phyloP scores from a whole-genome alignment of 257 asterid genomes.

The Capsicum baccatum region DNA sequence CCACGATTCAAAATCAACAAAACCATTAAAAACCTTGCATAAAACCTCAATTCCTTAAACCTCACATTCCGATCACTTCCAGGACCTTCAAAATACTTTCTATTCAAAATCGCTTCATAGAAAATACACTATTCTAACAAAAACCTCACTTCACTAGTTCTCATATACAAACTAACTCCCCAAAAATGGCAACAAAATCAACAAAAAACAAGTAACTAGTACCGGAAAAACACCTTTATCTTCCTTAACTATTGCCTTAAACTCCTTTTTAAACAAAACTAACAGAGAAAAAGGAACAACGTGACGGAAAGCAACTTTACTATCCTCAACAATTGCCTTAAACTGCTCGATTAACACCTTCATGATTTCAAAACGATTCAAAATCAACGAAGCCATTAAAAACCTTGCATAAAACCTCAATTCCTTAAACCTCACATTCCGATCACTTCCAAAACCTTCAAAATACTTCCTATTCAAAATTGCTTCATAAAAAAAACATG shows the following conservation, averaged over 20 bases:
- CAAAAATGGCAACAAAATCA: no score
- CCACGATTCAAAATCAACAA: no score
- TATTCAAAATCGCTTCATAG: slow-evolving; percentile 77
- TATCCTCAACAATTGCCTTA: slow-evolving; percentile 78
- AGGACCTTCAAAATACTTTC: no score
- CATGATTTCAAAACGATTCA: slow-evolving; percentile 64
- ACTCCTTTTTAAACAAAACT: no score
- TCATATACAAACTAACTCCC: slow-evolving; percentile 72
- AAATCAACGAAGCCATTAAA: no score
- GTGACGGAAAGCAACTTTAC: slow-evolving; percentile 68
- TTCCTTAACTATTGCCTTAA: no score
- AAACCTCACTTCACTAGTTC: slow-evolving; percentile 92
- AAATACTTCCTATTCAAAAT: slow-evolving; percentile 78
- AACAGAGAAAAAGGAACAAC: no score
- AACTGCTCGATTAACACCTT: slow-evolving; percentile 70
- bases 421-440: slow-evolving; percentile 91
- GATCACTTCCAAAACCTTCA: slow-evolving; percentile 75
- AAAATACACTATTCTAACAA: slow-evolving; percentile 88
- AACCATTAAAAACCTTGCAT: no score
- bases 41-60: no score
- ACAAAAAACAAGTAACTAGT: no score
- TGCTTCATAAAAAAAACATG: slow-evolving; percentile 92
- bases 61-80: no score
- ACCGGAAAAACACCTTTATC: no score
- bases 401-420: slow-evolving; percentile 26